phyloP scores from a whole-genome alignment of 148 eudicot genomes.

The Rhododendron simsii region DNA sequence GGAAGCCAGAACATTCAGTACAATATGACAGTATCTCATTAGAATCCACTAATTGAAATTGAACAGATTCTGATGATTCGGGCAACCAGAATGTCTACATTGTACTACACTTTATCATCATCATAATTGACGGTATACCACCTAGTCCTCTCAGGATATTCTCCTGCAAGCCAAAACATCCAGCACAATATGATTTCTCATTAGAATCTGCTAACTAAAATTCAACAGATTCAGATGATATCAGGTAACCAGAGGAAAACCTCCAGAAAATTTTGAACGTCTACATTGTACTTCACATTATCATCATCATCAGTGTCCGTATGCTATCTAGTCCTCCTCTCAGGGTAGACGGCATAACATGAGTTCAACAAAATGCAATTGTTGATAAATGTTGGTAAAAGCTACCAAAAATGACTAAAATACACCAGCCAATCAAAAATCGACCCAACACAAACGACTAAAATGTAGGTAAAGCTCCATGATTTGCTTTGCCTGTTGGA shows the following conservation, averaged over 20 bases:
- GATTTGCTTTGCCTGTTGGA: neutral
- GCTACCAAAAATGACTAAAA: neutral
- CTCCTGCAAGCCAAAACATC: neutral
- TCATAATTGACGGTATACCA: constrained; percentile 4
- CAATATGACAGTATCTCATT: neutral
- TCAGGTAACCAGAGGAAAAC: neutral
- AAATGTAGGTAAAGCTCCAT: neutral
- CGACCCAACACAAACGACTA: neutral
- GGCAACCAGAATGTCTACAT: neutral
- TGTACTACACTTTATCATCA: neutral
- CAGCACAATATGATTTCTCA: neutral
- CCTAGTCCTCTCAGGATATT: neutral
- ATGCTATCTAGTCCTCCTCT: constrained; percentile 3
- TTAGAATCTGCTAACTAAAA: neutral
- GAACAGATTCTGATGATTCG: neutral
- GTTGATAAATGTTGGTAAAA: constrained; percentile 1
- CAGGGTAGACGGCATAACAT: neutral
- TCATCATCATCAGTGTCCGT: constrained; percentile 15
- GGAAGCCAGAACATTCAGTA: neutral
- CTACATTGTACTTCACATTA: constrained; percentile 4
- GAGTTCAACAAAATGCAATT: neutral
- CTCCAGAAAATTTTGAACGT: neutral
- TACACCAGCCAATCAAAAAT: constrained; percentile 9
- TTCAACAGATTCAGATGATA: neutral
- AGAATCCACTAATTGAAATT: neutral